A percentile compares a stretch with the other conserved stretches of the same genome.
Conservation (phyloP, 2,329 filamentous ascomycete species). For the Trichoderma polysporum region DNA sequence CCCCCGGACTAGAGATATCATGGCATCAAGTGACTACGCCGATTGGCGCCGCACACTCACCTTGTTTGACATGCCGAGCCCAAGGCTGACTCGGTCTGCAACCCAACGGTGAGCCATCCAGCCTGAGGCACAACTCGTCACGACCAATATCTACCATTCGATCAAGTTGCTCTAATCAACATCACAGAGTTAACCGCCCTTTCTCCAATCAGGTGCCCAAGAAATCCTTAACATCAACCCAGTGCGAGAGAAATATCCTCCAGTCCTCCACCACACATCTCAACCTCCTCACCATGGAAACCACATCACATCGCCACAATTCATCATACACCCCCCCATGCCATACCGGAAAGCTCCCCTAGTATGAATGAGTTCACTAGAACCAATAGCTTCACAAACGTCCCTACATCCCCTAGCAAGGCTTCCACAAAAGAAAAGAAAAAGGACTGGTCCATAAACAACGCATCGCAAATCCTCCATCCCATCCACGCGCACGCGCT, state of each 20-base stretch:
- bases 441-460: not conserved
- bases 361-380: not conserved
- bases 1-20: not conserved
- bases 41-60: not conserved
- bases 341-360: not conserved
- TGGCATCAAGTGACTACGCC: not conserved
- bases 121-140: not conserved
- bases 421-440: not conserved
- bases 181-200: not conserved
- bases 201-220: not conserved
- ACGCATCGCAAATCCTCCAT: not conserved
- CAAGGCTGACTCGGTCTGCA: constrained; percentile 6
- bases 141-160: not conserved
- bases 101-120: not conserved
- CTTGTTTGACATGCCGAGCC: not conserved
- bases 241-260: not conserved
- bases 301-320: not conserved
- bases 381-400: not conserved
- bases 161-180: not conserved
- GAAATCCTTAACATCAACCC: constrained; percentile 1
- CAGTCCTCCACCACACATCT: not conserved
- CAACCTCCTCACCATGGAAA: not conserved
- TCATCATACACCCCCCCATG: constrained; percentile 2
- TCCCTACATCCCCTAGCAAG: not conserved
- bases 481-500: constrained; percentile 1